These are phyloP conservation scores for Eutrema salsugineum DNA, from an alignment of 441 rosid genomes.

Conservation along the genomic window DNA sequence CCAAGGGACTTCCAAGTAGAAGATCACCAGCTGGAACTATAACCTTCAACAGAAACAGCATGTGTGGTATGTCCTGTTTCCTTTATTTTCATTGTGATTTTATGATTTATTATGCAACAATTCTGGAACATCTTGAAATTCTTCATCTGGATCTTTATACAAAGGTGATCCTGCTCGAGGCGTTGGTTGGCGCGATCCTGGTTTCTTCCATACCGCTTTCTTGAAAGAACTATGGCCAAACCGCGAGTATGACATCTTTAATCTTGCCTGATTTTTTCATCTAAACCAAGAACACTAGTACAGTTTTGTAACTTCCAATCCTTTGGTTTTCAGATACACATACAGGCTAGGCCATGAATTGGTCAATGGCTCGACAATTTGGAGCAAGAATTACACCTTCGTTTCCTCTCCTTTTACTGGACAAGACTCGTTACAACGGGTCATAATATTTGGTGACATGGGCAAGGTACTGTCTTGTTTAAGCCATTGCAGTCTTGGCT, in stretches of 20 bases:
- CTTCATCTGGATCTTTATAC: background rate
- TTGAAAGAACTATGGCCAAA: conserved; percentile 93
- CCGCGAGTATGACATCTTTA: conserved; percentile 34
- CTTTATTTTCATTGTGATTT: background rate
- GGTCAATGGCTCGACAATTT: conserved; percentile 42
- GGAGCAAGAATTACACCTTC: conserved; percentile 74
- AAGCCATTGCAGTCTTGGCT: background rate
- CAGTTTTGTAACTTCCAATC: background rate
- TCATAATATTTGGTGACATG: conserved; percentile 86
- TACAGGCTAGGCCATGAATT: conserved; percentile 78
- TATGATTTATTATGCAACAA: background rate
- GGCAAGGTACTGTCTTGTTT: conserved; percentile 66
- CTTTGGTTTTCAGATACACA: conserved; percentile 47
- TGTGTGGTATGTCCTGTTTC: conserved; percentile 70
- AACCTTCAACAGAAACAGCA: conserved; percentile 65
- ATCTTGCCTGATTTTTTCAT: background rate
- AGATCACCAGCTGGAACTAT: conserved; percentile 87
- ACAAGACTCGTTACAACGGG: conserved; percentile 78
- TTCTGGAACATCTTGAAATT: background rate
- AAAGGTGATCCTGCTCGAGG: conserved; percentile 84
- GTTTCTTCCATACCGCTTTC: conserved; percentile 88
- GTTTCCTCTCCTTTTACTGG: conserved; percentile 85
- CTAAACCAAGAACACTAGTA: background rate
- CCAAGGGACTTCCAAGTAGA: conserved; percentile 35
- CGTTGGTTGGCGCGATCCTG: conserved; percentile 98